A percentile compares a stretch with the other conserved stretches of the same genome.
Conservation (phyloP, 2,329 filamentous ascomycete species). For the Aspergillus luchuensis region DNA sequence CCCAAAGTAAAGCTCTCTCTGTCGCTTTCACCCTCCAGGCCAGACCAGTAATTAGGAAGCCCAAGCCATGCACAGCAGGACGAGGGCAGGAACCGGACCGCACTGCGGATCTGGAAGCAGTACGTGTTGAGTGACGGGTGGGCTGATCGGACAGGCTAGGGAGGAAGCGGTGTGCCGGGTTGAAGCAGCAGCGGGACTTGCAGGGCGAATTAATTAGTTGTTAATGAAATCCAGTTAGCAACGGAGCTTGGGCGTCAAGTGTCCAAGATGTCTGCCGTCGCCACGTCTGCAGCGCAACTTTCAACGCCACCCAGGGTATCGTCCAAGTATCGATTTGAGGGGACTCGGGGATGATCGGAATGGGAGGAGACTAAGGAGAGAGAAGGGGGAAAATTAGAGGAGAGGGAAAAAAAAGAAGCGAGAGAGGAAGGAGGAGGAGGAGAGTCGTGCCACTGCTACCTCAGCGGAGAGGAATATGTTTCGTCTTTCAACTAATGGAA, state of each 20-base stretch:
- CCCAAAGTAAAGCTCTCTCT: conserved; percentile 12
- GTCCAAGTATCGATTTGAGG: neutral
- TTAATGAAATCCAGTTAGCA: neutral
- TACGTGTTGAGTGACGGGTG: conserved; percentile 19
- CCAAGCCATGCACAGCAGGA: conserved; percentile 19
- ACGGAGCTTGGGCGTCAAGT: conserved; percentile 12
- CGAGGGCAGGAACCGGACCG: conserved; percentile 11
- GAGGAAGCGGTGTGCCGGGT: conserved; percentile 21
- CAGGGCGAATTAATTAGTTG: neutral
- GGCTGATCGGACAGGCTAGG: conserved; percentile 17
- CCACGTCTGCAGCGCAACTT: conserved; percentile 4
- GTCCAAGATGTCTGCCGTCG: conserved; percentile 1
- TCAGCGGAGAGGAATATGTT: neutral
- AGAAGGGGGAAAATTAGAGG: neutral
- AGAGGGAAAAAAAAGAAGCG: neutral
- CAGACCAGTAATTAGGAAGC: conserved; percentile 9
- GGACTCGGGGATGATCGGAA: neutral
- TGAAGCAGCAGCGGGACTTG: conserved; percentile 4
- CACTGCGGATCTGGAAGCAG: conserved; percentile 9
- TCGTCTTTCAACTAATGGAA: neutral
- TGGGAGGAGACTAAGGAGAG: neutral
- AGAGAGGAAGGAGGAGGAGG: neutral
- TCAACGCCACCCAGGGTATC: neutral
- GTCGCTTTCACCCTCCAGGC: conserved; percentile 10
- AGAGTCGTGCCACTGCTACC: neutral